Conservation (phyloP, 1,284 basidiomycete genomes). For the Porogramme epimiltina region DNA sequence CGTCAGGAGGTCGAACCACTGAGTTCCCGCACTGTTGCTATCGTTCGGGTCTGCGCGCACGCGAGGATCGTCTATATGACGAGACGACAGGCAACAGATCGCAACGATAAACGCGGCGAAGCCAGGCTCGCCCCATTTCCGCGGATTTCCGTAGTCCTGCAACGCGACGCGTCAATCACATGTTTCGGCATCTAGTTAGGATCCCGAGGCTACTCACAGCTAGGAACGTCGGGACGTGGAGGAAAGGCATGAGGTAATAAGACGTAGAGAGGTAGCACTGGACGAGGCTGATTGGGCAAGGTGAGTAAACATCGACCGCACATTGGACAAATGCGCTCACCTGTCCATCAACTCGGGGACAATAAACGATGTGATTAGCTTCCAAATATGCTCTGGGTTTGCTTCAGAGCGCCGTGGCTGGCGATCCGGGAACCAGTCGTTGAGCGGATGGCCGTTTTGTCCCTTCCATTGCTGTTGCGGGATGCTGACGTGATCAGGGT, state of each 20-base stretch:
- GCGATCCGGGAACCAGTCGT: conserved; percentile 78
- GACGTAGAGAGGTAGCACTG: conserved; percentile 86
- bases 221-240: conserved; percentile 88
- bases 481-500: conserved; percentile 30
- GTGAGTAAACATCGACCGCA: background rate
- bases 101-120: conserved; percentile 90
- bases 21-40: conserved; percentile 83
- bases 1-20: conserved; percentile 87
- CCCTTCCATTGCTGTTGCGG: conserved; percentile 15
- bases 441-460: conserved; percentile 33
- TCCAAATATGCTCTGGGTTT: conserved; percentile 79
- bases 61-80: conserved; percentile 88
- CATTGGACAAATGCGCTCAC: conserved; percentile 37
- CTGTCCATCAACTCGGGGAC: conserved; percentile 90
- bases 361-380: conserved; percentile 73
- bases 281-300: conserved; percentile 53
- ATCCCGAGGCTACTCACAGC: conserved; percentile 50
- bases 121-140: conserved; percentile 91
- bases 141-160: conserved; percentile 88
- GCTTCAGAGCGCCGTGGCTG: conserved; percentile 71
- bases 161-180: conserved; percentile 15
- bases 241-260: conserved; percentile 88
- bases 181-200: conserved; percentile 26
- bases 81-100: conserved; percentile 84
- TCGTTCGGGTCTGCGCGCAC: conserved; percentile 80